Evolutionary conservation across 192 early-diverging fungal genomes (phyloP).

Genomic region (Backusella morwellensis): DNA sequence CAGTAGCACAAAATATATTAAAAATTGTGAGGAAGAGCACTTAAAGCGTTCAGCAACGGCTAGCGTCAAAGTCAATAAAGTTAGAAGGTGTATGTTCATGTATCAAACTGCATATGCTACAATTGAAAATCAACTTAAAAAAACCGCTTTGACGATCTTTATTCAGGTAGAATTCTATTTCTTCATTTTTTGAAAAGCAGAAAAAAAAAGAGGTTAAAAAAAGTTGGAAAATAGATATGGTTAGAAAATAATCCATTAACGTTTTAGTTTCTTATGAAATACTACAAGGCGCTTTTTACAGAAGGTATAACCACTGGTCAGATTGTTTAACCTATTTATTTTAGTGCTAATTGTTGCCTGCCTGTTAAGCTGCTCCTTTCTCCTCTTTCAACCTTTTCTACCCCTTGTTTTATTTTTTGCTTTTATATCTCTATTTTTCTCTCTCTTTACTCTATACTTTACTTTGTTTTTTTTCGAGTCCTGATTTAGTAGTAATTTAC

Average conservation of each 20-base stretch:
- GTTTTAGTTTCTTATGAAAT: not conserved
- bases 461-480: not conserved
- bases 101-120: not conserved
- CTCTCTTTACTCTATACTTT: constrained; percentile 9
- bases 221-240: not conserved
- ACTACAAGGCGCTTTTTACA: not conserved
- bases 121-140: not conserved
- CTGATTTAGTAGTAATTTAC: not conserved
- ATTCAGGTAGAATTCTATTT: not conserved
- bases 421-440: not conserved
- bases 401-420: not conserved
- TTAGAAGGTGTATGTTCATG: not conserved
- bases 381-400: not conserved
- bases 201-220: not conserved
- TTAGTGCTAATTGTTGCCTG: not conserved
- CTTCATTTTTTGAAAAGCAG: not conserved
- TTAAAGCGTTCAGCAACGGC: not conserved
- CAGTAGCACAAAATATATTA: not conserved
- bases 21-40: not conserved
- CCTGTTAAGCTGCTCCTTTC: not conserved
- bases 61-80: not conserved
- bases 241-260: not conserved
- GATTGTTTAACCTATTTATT: not conserved
- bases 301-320: not conserved
- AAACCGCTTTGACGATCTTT: not conserved